phyloP scores from a whole-genome alignment of 116 monocot genomes.

The Zostera marina region DNA sequence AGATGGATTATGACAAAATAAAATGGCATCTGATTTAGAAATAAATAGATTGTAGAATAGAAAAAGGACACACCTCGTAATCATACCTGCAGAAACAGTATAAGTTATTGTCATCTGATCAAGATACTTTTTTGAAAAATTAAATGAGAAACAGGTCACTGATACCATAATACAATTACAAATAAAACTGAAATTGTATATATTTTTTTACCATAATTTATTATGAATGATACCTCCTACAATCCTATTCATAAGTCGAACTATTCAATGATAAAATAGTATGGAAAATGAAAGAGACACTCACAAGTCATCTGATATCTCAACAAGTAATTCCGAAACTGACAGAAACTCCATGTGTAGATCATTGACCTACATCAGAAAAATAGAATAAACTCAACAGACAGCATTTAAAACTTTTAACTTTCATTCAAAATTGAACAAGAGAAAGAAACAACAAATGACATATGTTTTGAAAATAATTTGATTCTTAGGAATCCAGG shows the following conservation, averaged over 20 bases:
- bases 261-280: not conserved
- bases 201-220: not conserved
- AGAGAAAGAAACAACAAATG: too few relatives aligned
- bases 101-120: not conserved
- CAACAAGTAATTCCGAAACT: conserved; percentile 70
- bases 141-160: not conserved
- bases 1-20: too few relatives aligned
- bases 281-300: conserved; percentile 1
- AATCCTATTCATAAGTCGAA: not conserved
- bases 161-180: not conserved
- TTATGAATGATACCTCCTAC: not conserved
- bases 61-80: conserved; percentile 3
- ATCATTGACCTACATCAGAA: conserved; percentile 47
- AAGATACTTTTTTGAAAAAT: not conserved
- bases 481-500: too few relatives aligned
- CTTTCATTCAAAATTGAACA: not conserved
- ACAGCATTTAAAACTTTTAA: not conserved
- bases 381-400: not conserved
- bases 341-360: conserved; percentile 85
- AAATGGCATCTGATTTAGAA: too few relatives aligned
- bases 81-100: conserved; percentile 4
- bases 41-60: not conserved
- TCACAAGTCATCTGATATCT: conserved; percentile 91
- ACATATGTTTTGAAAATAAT: too few relatives aligned
- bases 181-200: not conserved